Base-by-base conservation (phyloP, 2,329 filamentous ascomycete genomes). In the Phialophora tarda region DNA sequence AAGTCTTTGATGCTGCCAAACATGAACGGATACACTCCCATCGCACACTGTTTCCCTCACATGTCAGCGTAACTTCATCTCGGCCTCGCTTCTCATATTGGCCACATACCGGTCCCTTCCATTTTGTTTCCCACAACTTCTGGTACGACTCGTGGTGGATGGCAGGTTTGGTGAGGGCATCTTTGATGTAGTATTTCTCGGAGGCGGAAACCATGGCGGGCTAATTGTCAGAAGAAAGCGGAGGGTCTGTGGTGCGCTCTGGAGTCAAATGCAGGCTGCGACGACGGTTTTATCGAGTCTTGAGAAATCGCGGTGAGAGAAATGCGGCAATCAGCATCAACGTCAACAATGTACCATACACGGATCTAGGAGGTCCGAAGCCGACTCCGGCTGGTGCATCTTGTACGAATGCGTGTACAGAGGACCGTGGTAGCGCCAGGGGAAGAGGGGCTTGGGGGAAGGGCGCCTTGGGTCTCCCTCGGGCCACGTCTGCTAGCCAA, bases 11-110 rank as follows among this genome's bases (percentile, higher is more conserved):
- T 84, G 4, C 82, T 80, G 51, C 88, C 87, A 77, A 92, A 91
- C 81, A 92, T 91, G 82, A 93, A 93, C 0, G 89, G 88, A 72
- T 91, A 91, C 8, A 92, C 82, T 64, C 86, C 83, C 78, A 87
- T 88, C 41, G 77, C 77, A 75, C 85, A 87, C 82, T 83, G 67
- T 56, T 26, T 14, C 44, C 7, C 24, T 44, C 38, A 41, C 32
- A 2, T 12, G 59, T 67, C 51, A 65, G 55, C 26, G 26, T n/a
- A 12, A 17, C 28, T 50, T 14, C 7, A n/a, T 53, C 21, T 26
- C 12, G 48, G 17, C 10, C 32, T 24, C 47, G 28, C 17, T 12
- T 23, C 17, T 28, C 12, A 14, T 4, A 3, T 4, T 6, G 12
- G 41, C 14, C 24, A 73, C 84, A 64, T 78, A 89, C 87, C 4